These are phyloP conservation scores for Helicostylum pulchrum DNA, from an alignment of 192 early-diverging fungal genomes.

Conservation along the genomic window DNA sequence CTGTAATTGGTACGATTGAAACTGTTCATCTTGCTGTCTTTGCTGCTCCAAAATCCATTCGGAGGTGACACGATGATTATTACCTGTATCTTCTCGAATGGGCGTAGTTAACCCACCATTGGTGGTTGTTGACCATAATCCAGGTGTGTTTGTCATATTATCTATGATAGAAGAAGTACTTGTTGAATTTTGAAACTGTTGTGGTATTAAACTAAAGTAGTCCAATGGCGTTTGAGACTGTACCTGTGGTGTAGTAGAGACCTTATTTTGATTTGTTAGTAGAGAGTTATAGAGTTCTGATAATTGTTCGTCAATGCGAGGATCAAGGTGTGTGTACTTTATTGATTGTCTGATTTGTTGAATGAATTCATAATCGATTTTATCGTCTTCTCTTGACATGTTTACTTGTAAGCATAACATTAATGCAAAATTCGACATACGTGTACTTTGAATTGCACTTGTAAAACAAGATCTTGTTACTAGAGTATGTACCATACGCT, in stretches of 20 bases:
- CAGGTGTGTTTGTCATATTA: background rate
- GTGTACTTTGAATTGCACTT: background rate
- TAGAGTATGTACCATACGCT: conserved; percentile 1
- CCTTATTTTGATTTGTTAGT: background rate
- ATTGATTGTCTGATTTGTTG: background rate
- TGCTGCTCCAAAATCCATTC: too few species aligned
- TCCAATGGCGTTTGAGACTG: background rate
- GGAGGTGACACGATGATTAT: background rate
- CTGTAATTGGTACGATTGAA: too few species aligned
- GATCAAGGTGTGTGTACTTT: background rate
- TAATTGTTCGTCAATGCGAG: conserved; percentile 3
- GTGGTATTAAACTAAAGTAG: conserved; percentile 14
- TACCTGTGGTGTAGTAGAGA: background rate
- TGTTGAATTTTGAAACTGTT: background rate
- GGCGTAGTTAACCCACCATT: background rate
- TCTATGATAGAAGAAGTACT: background rate
- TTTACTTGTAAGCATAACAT: conserved; percentile 7
- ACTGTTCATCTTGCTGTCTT: too few species aligned
- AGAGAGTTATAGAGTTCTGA: background rate
- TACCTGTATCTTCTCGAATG: conserved; percentile 1
- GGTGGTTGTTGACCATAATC: background rate
- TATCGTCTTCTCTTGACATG: conserved; percentile 4
- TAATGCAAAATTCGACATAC: conserved; percentile 5
- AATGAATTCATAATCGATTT: conserved; percentile 1
- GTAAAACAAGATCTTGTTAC: background rate